Base-by-base conservation (phyloP, 2,329 filamentous ascomycete genomes). In the Ophiostoma piceae region DNA sequence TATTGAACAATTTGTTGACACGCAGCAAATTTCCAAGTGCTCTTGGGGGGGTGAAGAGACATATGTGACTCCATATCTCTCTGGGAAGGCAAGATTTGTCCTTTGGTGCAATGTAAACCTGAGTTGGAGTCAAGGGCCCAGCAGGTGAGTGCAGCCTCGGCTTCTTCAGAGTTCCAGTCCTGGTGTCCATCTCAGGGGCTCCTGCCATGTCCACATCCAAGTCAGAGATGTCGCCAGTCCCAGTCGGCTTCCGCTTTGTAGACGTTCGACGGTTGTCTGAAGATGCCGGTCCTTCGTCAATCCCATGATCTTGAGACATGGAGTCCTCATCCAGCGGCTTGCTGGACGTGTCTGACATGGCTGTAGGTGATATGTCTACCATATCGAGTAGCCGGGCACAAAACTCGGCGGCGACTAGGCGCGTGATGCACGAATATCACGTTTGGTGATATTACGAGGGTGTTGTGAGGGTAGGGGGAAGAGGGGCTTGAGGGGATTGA, bases 61-160 rank as follows among this genome's bases (percentile, higher is more conserved):
- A 91, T 75, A 92, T 82, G 76, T 85, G 84, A 76, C 92, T 89
- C 89, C 90, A 92, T 75, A 91, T 80, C 79, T 88, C 85, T 74
- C 81, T 76, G 88, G 85, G 62, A 70, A 89, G 81, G 73, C 79
- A 67, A 69, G 75, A 78, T 70, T 71, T 74, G 70, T 78, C 75
- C 60, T 9, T 16, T 51, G 65, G 19, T 22, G 12, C 14, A 6
- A 12, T n/a, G n/a, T 22, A 65, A 12, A 39, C 35, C 4, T 16
- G n/a, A 9, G n/a, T 19, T 39, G 62, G 62, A 7, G 62, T 39
- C 32, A 39, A 26, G 19, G 35, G 8, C 12, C 16, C 60, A 39
- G 6, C 16, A 37, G 16, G 35, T 9, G 22, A 67, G 12, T 69
- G 73, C 70, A 78, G 54, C 70, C 74, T 78, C 67, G 75, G 71